Evolutionary conservation across 2,329 filamentous ascomycete species (phyloP), one percentile per base, ranked within the genome.

Genomic region (Apiospora saccharicola): DNA sequence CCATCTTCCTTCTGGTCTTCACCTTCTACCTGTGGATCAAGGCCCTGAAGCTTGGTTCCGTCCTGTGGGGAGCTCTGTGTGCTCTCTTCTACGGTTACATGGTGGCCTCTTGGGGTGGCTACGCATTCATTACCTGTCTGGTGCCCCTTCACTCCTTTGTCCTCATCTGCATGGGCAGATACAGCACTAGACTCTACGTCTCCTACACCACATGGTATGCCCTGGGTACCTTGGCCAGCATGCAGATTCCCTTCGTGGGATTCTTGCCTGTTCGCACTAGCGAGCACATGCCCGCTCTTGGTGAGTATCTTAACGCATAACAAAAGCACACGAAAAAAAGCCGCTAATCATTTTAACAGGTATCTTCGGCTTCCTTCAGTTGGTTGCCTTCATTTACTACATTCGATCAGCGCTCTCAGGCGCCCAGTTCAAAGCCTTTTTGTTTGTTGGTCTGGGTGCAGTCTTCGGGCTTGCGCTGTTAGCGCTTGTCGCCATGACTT

Each of bases 11-110:
- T 78, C 90, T 99, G 44, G 96, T 99, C 76, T 98, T 98, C 83
- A 99, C 96, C 81, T 99, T 99, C 85, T 99, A 92, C 85, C 90
- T 99, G 70, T 99, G 96, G 96, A 98, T 99, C 86, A 98, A 98
- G 89, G 94, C 96, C 26, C 89, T 99, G 77, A 99, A 99, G 88
- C 90, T 95, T 72, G 96, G 96, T 37, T 98, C 96, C 69, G 95
- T 97, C 82, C 93, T 98, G 84, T 99, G 96, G 96, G 96, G 95
- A 78, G 95, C 94, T 49, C 87, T 98, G 75, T 96, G 95, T 78
- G 96, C 96, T 61, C 88, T 99, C 71, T 98, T 97, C 86, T 99
- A 99, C 84, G 96, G 96, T 80, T 99, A 99, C 90, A 99, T 99
- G 96, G 96, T 99, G 75, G 96, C 96, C 68, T 97, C 97, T 24